Evolutionary conservation across 306 rosid species (phyloP), one percentile per base, ranked within the genome.

Genomic region (Glycyrrhiza uralensis): DNA sequence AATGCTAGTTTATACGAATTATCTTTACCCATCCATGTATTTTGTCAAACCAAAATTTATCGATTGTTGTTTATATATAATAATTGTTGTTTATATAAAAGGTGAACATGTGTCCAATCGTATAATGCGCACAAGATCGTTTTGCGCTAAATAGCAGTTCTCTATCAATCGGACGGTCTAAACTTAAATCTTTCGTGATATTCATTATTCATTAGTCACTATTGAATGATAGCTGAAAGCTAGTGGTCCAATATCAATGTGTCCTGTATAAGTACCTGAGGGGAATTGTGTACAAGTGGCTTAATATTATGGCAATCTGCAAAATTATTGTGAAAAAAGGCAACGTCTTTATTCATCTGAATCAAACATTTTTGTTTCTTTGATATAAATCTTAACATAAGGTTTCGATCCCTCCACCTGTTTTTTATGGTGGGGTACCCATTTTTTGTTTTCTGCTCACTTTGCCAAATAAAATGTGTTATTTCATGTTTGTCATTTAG

Each of bases 321-420:
- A 23, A 35, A 24, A 24, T 50, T 9, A 12, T 60, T 60, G 20
- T n/a, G 41, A 8, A 14, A 61, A 46, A 33, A 60, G 69, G 41
- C 5, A 72, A 26, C 54, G 6, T 57, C 14, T 30, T 14, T 50
- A 29, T n/a, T 57, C 0, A n/a, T 57, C 5, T 57, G 65, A 15
- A 24, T 30, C 23, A 6, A 30, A 7, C 65, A 30, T 20, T 58
- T 58, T 58, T 47, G 26, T 47, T 17, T 47, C 12, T 39, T 57
- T 39, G 26, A 9, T 14, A 35, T 17, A 8, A 70, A 15, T 23
- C 54, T 61, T 35, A 35, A 47, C 61, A 22, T 13, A 22, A 36
- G 63, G 30, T 66, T 65, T 42, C 36, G 13, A 54, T 26, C 28
- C 35, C 17, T 36, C 72, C 79, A 75, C 47, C 76, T 72, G 63